Conservation (phyloP, 1,284 basidiomycete species). For the Cryptococcus deneoformans region DNA sequence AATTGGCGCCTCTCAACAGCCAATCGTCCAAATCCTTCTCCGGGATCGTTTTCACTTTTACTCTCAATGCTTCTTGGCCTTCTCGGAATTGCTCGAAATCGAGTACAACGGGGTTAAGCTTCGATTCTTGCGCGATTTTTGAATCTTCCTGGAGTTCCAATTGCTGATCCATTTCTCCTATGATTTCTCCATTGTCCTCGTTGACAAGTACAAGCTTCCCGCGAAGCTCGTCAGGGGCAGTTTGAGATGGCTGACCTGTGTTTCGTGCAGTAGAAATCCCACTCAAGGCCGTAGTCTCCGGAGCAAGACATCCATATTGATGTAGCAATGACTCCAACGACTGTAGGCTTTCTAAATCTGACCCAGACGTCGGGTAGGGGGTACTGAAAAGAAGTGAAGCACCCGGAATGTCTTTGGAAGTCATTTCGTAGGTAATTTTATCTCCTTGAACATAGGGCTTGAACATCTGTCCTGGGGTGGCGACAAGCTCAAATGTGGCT, state of each 20-base stretch:
- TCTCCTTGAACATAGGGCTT: constrained; percentile 13
- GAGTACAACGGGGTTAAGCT: constrained; percentile 65
- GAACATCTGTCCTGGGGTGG: constrained; percentile 35
- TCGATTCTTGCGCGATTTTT: constrained; percentile 53
- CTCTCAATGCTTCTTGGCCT: constrained; percentile 44
- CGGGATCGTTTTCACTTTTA: constrained; percentile 57
- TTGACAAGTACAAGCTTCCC: constrained; percentile 71
- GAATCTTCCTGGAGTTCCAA: constrained; percentile 61
- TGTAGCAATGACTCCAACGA: constrained; percentile 66
- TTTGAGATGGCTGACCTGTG: not conserved
- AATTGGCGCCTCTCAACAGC: constrained; percentile 65
- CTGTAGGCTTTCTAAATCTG: constrained; percentile 60
- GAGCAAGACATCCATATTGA: constrained; percentile 58
- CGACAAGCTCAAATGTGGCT: constrained; percentile 42
- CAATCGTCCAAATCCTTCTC: constrained; percentile 64
- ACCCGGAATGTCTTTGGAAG: constrained; percentile 33
- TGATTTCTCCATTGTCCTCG: constrained; percentile 67
- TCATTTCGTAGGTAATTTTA: constrained; percentile 33
- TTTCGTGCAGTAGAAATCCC: constrained; percentile 11
- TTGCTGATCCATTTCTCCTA: constrained; percentile 65
- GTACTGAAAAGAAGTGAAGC: constrained; percentile 52
- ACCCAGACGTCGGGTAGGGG: constrained; percentile 44
- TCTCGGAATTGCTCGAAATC: constrained; percentile 60
- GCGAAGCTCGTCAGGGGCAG: constrained; percentile 53
- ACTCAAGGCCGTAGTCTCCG: constrained; percentile 26